These are phyloP conservation scores for Oryza glumipatula DNA, from an alignment of 176 grass and related monocot genomes.

Conservation along the genomic window DNA sequence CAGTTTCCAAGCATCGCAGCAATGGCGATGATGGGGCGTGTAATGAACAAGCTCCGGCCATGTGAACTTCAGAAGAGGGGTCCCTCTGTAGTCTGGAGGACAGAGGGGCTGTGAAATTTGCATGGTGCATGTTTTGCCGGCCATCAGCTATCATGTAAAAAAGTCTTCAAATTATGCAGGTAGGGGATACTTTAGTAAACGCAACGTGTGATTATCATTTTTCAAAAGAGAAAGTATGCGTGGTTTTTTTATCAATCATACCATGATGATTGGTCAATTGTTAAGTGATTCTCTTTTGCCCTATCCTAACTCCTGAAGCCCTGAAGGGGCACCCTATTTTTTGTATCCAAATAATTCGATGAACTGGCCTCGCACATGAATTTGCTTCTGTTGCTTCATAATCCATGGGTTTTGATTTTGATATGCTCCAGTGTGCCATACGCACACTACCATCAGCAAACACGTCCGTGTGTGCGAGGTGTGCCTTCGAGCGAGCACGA, in stretches of 20 bases:
- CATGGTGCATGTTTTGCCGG: background rate
- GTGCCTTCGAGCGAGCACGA: background rate
- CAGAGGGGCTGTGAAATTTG: constrained; percentile 38
- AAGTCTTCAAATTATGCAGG: background rate
- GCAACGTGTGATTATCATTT: constrained; percentile 18
- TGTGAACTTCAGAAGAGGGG: constrained; percentile 55
- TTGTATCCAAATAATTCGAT: constrained; percentile 11
- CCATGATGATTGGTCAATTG: background rate
- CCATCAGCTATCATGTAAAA: background rate
- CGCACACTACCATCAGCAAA: no score
- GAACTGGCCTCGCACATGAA: background rate
- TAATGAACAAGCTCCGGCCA: constrained; percentile 48
- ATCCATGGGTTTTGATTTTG: no score
- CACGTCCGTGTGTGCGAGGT: no score
- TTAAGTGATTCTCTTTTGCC: constrained; percentile 4
- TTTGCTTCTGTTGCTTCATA: background rate
- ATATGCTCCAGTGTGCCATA: no score
- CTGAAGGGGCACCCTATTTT: background rate
- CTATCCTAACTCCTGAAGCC: background rate
- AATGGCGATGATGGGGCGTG: constrained; percentile 64
- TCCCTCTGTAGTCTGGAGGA: constrained; percentile 50
- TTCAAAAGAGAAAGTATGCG: background rate
- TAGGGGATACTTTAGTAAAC: background rate
- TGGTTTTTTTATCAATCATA: background rate
- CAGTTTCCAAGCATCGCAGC: constrained; percentile 65